Evolutionary conservation across 2,329 filamentous ascomycete species (phyloP).

Genomic region (Emmonsia crescens): DNA sequence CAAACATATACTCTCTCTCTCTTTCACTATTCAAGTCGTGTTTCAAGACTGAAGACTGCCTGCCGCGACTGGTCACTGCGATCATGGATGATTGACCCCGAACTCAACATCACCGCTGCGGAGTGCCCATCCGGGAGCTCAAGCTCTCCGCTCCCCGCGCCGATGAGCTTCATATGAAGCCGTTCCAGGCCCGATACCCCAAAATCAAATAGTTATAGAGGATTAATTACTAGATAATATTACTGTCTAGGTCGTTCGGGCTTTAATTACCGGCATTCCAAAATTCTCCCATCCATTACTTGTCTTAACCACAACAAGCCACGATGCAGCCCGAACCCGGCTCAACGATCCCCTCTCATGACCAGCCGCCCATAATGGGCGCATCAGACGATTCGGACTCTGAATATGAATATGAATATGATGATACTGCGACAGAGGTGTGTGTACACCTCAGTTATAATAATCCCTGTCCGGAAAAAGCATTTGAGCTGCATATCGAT

Average conservation of each 20-base stretch:
- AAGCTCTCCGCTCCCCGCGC: background rate
- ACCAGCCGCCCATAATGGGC: background rate
- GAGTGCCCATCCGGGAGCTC: background rate
- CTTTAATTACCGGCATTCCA: background rate
- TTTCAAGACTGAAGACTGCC: background rate
- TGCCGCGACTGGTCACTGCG: background rate
- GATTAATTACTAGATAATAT: background rate
- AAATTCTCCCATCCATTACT: background rate
- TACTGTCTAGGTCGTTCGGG: background rate
- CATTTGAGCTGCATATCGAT: background rate
- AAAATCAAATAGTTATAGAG: background rate
- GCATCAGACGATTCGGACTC: slow-evolving; percentile 39
- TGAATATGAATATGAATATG: slow-evolving; percentile 55
- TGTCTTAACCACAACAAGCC: background rate
- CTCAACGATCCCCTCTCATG: slow-evolving; percentile 4
- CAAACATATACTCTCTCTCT: background rate
- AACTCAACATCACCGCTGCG: background rate
- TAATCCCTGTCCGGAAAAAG: background rate
- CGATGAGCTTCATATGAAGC: background rate
- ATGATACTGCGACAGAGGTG: slow-evolving; percentile 43
- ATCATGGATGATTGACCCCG: background rate
- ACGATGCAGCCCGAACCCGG: slow-evolving; percentile 1
- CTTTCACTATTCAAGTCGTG: background rate
- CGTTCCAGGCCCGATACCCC: background rate
- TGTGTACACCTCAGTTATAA: slow-evolving; percentile 16